Conservation (phyloP, 306 rosid species). For the Casuarina cunninghamiana region DNA sequence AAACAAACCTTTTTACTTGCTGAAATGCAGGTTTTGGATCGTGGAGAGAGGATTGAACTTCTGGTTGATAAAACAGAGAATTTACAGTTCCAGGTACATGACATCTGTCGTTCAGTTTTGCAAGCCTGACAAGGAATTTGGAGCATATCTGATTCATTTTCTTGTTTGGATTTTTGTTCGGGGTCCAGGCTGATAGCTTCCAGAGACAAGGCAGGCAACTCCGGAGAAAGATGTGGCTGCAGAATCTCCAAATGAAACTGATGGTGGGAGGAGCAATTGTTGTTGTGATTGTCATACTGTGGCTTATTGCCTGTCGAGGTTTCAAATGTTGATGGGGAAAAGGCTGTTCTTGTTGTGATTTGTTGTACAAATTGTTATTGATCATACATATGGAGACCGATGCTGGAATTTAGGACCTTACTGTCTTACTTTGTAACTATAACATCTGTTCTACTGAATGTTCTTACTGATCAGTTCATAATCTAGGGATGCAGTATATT, state of each 20-base stretch:
- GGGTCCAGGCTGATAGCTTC: slow-evolving; percentile 91
- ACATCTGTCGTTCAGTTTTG: slow-evolving; percentile 2
- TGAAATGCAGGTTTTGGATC: slow-evolving; percentile 86
- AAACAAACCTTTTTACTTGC: slow-evolving; percentile 8
- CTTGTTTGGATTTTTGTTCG: slow-evolving; percentile 6
- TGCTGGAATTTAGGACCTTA: slow-evolving; percentile 22
- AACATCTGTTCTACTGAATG: slow-evolving; percentile 21
- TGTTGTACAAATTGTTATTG: slow-evolving; percentile 46
- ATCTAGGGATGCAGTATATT: background rate
- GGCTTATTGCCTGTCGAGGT: slow-evolving; percentile 87
- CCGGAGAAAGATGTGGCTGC: slow-evolving; percentile 96
- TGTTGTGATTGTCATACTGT: slow-evolving; percentile 57
- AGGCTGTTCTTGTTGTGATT: slow-evolving; percentile 14
- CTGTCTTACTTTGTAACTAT: slow-evolving; percentile 35
- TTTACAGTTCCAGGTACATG: slow-evolving; percentile 86
- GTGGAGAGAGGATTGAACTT: slow-evolving; percentile 96
- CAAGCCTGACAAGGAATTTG: background rate
- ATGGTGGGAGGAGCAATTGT: slow-evolving; percentile 80
- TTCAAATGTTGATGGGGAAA: slow-evolving; percentile 66
- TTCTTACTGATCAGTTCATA: slow-evolving; percentile 23
- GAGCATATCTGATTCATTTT: slow-evolving; percentile 3
- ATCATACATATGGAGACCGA: slow-evolving; percentile 36
- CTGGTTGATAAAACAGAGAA: slow-evolving; percentile 95
- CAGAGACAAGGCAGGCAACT: slow-evolving; percentile 98
- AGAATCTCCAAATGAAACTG: slow-evolving; percentile 87